A percentile compares a stretch with the other conserved stretches of the same genome.
These are phyloP conservation scores for Neurospora sp. DNA, from an alignment of 495 filamentous ascomycete species.

Conservation along the genomic window DNA sequence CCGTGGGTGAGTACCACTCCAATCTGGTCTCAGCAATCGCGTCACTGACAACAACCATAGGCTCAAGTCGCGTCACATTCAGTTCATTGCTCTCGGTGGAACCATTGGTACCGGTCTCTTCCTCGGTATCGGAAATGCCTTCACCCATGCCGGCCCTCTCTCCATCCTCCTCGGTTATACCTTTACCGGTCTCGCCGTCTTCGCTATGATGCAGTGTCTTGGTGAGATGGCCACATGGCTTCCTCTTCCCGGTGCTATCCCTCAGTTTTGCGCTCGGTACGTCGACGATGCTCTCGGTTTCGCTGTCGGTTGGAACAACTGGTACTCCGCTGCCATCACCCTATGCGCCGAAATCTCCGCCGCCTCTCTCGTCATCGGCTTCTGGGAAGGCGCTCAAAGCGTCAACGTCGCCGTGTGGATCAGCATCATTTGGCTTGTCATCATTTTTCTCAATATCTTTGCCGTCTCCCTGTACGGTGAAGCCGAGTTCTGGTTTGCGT, in stretches of 20 bases:
- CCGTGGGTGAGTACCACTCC: constrained; percentile 4
- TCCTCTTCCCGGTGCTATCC: constrained; percentile 38
- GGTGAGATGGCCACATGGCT: constrained; percentile 56
- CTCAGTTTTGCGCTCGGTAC: constrained; percentile 56
- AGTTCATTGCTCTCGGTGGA: constrained; percentile 54
- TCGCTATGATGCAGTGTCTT: constrained; percentile 25
- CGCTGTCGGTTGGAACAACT: constrained; percentile 60
- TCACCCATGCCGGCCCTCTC: constrained; percentile 48
- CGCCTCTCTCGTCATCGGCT: constrained; percentile 36
- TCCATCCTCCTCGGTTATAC: constrained; percentile 43
- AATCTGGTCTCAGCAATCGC: neutral
- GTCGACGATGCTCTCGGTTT: constrained; percentile 65
- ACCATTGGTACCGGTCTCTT: constrained; percentile 59
- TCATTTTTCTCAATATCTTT: constrained; percentile 23
- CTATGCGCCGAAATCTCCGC: constrained; percentile 30
- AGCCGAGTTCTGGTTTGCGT: constrained; percentile 44
- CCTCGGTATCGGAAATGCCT: constrained; percentile 47
- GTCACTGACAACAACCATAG: neutral
- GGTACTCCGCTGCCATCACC: constrained; percentile 21
- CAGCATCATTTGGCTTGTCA: constrained; percentile 23
- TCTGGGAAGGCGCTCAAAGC: constrained; percentile 27
- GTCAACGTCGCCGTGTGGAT: constrained; percentile 45
- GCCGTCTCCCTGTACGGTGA: constrained; percentile 38
- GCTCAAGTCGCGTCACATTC: constrained; percentile 39
- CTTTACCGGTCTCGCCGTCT: constrained; percentile 18